Percentiles rank a stretch among this genome's conserved stretches.
These are phyloP conservation scores for Cajanus cajan DNA, from an alignment of 306 rosid genomes.

Conservation along the genomic window DNA sequence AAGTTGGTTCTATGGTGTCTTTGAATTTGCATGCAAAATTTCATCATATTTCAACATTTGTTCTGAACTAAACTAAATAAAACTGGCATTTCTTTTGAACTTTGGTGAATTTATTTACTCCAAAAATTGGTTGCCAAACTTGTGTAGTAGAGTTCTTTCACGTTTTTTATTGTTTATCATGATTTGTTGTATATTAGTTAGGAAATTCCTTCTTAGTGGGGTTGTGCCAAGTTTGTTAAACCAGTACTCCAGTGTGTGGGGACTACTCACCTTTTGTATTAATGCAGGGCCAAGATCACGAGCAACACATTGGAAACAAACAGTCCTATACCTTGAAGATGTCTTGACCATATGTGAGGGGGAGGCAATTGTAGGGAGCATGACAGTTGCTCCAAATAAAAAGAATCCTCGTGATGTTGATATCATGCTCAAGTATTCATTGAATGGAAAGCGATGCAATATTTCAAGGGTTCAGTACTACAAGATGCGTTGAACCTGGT, in stretches of 20 bases:
- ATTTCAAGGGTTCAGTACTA: conserved; percentile 70
- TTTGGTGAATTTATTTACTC: neutral
- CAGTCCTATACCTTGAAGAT: conserved; percentile 90
- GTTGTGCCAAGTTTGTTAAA: neutral
- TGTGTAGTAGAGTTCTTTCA: neutral
- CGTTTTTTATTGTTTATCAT: neutral
- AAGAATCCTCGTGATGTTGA: conserved; percentile 91
- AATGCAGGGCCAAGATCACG: conserved; percentile 86
- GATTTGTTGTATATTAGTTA: neutral
- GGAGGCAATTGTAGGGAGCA: conserved; percentile 68
- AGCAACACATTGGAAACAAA: conserved; percentile 96
- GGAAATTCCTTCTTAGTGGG: neutral
- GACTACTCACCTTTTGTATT: neutral
- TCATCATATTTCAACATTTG: neutral
- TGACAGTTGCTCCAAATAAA: conserved; percentile 81
- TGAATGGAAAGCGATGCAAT: conserved; percentile 61
- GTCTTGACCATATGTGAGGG: conserved; percentile 88
- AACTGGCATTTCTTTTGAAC: neutral
- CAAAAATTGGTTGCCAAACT: neutral
- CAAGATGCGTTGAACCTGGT: conserved; percentile 71
- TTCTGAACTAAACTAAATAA: neutral
- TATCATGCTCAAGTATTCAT: conserved; percentile 75
- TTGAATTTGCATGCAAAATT: neutral
- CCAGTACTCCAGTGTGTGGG: neutral
- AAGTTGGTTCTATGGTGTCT: neutral